Base-by-base conservation (phyloP, 2,329 filamentous ascomycete species). In the Alternaria sp. region DNA sequence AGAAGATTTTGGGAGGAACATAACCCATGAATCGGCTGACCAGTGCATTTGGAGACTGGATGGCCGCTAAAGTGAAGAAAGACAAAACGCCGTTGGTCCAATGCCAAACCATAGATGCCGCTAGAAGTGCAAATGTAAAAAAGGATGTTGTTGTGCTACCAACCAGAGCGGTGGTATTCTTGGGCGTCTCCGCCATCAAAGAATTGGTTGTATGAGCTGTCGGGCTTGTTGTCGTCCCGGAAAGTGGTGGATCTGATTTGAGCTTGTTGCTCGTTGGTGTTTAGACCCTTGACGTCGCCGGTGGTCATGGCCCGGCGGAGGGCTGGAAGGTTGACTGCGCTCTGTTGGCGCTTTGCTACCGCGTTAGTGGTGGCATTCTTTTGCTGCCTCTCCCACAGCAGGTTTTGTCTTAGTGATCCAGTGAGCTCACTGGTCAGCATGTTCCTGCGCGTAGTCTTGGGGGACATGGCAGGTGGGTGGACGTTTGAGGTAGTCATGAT, bases 351-450 rank as follows among this genome's bases (percentile, higher is more conserved):
- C 84, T 97, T 96, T 59, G 97, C 85, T 55, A 94, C 92, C 1
- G 94, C 93, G 65, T 94, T 94, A 71, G 90, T 92, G 7, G 93
- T 94, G 34, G 91, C 91, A 60, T 92, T 93, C 85, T 95, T 96
- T 75, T 98, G 94, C 75, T 96, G 93, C 53, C 95, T 90, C 78
- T 99, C 95, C 91, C 93, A 96, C 16, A 98, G 86, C 16, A 99
- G 88, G 71, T 97, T 92, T 69, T 93, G 91, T 22, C 95, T 89
- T 4, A 99, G 88, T 22, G 93, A 96, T 77, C 97, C 93, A 3
- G 94, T 97, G 55, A 99, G 84, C 81, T 99, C 95, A 0, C 92
- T 96, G n/a, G 32, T 34, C 12, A 34, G 32, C 95, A 99, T 99
- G 79, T 97, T 96, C 62, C 94, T 88, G 52, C 95, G 88, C 0